Evolutionary conservation across 768 basidiomycete species (phyloP), one percentile per base, ranked within the genome.

Genomic region (Clathrus columnatus): DNA sequence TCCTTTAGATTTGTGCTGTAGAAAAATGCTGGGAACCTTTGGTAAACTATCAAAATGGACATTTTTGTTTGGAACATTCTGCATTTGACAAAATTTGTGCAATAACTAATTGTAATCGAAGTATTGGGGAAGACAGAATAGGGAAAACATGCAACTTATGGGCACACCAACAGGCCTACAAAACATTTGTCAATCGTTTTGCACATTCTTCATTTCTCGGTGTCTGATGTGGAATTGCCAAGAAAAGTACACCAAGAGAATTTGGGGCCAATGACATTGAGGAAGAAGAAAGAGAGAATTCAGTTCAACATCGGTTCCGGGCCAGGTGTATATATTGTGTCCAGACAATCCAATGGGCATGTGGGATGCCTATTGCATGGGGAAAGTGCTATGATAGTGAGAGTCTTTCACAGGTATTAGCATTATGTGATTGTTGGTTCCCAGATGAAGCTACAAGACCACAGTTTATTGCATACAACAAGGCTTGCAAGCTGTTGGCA

Each of bases 21-120:
- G 47, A 30, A 24, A 51, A 41, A 4, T 69, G 68, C 57, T 45
- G 56, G 6, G 50, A 57, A 1, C 53, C 62, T 0, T 59, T 69
- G 8, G 57, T 54, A 0, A 68, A 70, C 50, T 70, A 65, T 54
- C 64, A 64, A 49, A 60, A 66, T 56, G 67, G 67, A 0, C 61
- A 66, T 3, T 70, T 70, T 57, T 70, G 69, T 47, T 8, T 20
- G 5, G 59, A 51, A 8, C 67, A 69, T 54, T 20, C 57, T 7
- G 14, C 49, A 43, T 18, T 7, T 32, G 20, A 42, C 7, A 16
- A 51, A 17, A 52, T 61, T 6, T 68, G 67, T 54, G 65, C 65
- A 10, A 63, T 68, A 6, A 58, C 64, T 36, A 57, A 58, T 0
- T 68, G 67, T 54, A 54, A 59, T 2, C 27, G 52, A 1, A 54